Evolutionary conservation across 768 basidiomycete genomes (phyloP), one percentile per base, ranked within the genome.

Genomic region (Trametes villosa): DNA sequence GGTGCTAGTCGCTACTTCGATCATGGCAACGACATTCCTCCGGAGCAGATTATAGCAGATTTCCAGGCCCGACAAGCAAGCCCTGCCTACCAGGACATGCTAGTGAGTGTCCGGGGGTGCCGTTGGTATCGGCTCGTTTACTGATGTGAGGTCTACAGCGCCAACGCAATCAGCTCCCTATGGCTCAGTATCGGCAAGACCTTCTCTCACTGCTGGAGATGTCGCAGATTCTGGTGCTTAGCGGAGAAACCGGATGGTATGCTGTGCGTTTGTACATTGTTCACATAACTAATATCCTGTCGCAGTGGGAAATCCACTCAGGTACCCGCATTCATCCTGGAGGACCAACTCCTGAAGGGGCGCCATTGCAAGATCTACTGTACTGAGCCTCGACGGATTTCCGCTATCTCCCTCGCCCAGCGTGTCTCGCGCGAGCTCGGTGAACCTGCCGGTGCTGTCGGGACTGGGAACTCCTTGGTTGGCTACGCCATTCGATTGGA

Each of bases 401-500:
- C 94, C 54, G 96, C 96, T 1, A 92, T 98, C 50, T 98, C 96
- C 0, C 83, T 98, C 8, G 96, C 96, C 0, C 93, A 96, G 65
- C 88, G 94, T 75, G 96, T 98, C 31, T 95, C 96, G 20, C 84
- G 85, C 47, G 96, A 99, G 73, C 78, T 99, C 4, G 96, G 96
- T 9, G 96, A 99, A 67, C 77, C 84, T 12, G 83, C 86, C 0
- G 91, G 88, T 57, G 79, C 85, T 24, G 86, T 94, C 40, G 96
- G 95, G 15, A 89, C 91, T 0, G 69, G 76, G 11, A 81, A 79
- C 51, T 96, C 94, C 46, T 79, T 96, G 18, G 91, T 98, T 38
- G 96, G 96, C 20, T 98, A 98, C 73, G 92, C 95, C 7, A 96
- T 99, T 63, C 85, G 96, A 34, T 74, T 99, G 53, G 96, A 98